Evolutionary conservation across 371 early-diverging fungal species (phyloP), one percentile per base, ranked within the genome.

Genomic region (Chytridium lagenaria): DNA sequence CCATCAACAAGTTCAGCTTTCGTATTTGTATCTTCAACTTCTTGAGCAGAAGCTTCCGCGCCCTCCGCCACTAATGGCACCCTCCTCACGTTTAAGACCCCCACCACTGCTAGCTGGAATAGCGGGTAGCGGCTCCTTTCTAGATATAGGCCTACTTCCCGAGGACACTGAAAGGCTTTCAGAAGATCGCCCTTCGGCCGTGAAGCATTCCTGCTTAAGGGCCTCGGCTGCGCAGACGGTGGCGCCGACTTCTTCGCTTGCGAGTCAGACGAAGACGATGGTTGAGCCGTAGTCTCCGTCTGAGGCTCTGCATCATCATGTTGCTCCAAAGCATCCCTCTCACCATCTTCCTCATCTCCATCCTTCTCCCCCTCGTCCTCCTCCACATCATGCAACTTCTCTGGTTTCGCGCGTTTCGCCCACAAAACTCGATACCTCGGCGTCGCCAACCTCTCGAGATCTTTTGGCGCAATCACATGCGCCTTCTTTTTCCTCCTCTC

Each of bases 31-130:
- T n/a, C n/a, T n/a, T n/a, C n/a, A n/a, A n/a, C n/a, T n/a, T n/a
- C n/a, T n/a, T n/a, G n/a, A n/a, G n/a, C n/a, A n/a, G n/a, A n/a
- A n/a, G n/a, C n/a, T n/a, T n/a, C n/a, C n/a, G n/a, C 57, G n/a
- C n/a, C n/a, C n/a, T n/a, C n/a, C n/a, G 57, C 30, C 57, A 7
- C 5, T 23, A 5, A 16, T 23, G 15, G 57, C 57, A 5, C 10
- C 57, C 30, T 10, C 57, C 57, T 55, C 57, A 5, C 57, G 10
- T 23, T 55, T 55, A 10, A 55, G 10, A 30, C 57, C 23, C 30
- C 57, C 57, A 26, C 57, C 15, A 30, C 57, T 55, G 16, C 57
- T 23, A 10, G 57, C 15, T 55, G 57, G 57, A 55, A 55, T 55
- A 23, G 57, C 57, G 7, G 57, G 57, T 10, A 55, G 26, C 22